Base-by-base conservation (phyloP, 2,329 filamentous ascomycete species). In the Diaporthe citriasiana region DNA sequence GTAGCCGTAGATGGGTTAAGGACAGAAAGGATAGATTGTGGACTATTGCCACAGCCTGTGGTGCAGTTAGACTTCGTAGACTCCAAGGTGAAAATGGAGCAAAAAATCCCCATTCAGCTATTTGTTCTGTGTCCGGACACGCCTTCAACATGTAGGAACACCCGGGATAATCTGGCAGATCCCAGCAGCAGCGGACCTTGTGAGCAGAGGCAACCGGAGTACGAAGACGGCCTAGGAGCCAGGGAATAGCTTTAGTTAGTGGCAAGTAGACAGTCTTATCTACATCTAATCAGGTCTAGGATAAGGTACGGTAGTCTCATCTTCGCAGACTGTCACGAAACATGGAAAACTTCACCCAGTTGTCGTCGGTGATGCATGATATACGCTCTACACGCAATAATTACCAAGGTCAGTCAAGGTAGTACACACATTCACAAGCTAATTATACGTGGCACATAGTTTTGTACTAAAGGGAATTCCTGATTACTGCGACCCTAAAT, bases 401-500 rank as follows among this genome's bases (percentile, higher is more conserved):
- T 1, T 19, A 22, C 1, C 8, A 8, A 13, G 15, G 22, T 0
- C 38, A 30, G 40, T n/a, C 12, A 17, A 22, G 22, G 17, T 22
- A 19, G 27, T 50, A 35, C 27, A 22, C 35, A n/a, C 27, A 56
- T 42, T 74, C 69, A 60, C 65, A 10, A 25, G 25, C 35, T 53
- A 4, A 4, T 42, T 7, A 5, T 4, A 25, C 27, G 9, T 1
- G 30, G 17, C 33, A 35, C 13, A 45, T n/a, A 1, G 6, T 68
- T 42, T 42, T 51, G 59, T 74, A 75, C 74, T 57, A 35, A 60
- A 74, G 73, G 70, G 47, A 72, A 75, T 75, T 74, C 71, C 68
- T 75, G 72, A 75, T 75, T 75, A 74, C 74, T 75, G 74, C 74
- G 74, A 75, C 70, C 71, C 71, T 74, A 68, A 71, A 79, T 80